phyloP scores from a whole-genome alignment of 208 protist genomes.

The Wallacemonas sp. region DNA sequence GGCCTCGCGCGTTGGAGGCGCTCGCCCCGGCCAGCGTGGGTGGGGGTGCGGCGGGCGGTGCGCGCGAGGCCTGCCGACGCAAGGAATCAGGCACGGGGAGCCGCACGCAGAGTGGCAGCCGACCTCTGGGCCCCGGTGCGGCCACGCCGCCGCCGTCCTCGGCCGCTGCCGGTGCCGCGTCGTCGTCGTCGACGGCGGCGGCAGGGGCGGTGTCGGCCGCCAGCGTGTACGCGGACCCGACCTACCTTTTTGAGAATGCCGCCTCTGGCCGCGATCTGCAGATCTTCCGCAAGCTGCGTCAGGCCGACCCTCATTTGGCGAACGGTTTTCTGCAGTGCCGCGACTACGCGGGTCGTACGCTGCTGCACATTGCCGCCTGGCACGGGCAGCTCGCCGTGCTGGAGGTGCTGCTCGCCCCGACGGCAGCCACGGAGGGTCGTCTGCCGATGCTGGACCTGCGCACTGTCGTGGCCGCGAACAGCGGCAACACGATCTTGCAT shows the following conservation, averaged over 20 bases:
- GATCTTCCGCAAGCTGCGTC: conserved; percentile 56
- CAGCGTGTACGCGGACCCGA: conserved; percentile 37
- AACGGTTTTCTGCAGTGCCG: conserved; percentile 61
- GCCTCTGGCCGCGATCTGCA: conserved; percentile 36
- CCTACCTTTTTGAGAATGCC: conserved; percentile 50
- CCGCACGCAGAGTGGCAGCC: conserved; percentile 1
- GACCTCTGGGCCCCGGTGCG: background rate
- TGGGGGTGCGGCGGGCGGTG: conserved; percentile 10
- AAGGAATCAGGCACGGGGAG: conserved; percentile 1
- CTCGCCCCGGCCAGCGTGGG: background rate
- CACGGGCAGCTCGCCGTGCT: conserved; percentile 70
- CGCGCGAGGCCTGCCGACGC: conserved; percentile 9
- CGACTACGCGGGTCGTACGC: conserved; percentile 79
- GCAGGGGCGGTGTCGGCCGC: background rate
- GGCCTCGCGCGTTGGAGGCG: background rate
- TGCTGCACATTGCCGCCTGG: conserved; percentile 82
- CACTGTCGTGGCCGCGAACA: conserved; percentile 40
- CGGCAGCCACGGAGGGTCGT: conserved; percentile 2
- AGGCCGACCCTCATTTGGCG: conserved; percentile 58
- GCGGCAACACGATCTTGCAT: conserved; percentile 82
- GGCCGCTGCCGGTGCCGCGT: conserved; percentile 16
- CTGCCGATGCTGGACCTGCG: conserved; percentile 51
- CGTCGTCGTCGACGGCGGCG: conserved; percentile 6
- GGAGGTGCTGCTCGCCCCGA: conserved; percentile 55
- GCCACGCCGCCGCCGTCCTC: background rate